Conservation (phyloP, 768 basidiomycete species). For the Serendipita sp. region DNA sequence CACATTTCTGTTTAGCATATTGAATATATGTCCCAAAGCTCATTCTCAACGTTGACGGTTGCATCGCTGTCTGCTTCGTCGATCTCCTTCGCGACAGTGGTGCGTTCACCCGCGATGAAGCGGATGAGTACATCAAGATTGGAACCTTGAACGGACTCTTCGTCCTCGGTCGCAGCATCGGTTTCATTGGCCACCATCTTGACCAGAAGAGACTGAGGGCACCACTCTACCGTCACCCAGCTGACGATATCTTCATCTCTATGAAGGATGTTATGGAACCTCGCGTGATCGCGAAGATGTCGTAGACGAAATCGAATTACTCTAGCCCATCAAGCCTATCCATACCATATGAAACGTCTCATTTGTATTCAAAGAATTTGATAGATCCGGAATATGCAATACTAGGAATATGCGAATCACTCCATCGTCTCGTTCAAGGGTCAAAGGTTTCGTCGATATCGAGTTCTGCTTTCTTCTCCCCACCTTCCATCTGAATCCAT, state of each 20-base stretch:
- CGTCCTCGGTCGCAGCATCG: slow-evolving; percentile 93
- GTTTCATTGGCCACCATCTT: slow-evolving; percentile 91
- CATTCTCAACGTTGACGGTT: slow-evolving; percentile 93
- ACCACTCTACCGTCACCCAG: slow-evolving; percentile 82
- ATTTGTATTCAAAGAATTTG: no score
- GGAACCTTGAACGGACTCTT: slow-evolving; percentile 93
- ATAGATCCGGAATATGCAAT: no score
- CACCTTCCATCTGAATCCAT: slow-evolving; percentile 50
- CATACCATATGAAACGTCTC: no score
- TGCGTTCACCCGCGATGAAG: slow-evolving; percentile 90
- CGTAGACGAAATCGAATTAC: background rate
- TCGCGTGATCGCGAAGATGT: slow-evolving; percentile 42
- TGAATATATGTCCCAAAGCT: slow-evolving; percentile 30
- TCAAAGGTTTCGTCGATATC: slow-evolving; percentile 20
- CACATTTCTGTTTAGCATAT: background rate
- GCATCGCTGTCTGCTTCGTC: slow-evolving; percentile 92
- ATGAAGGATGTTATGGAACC: slow-evolving; percentile 77
- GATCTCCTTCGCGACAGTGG: slow-evolving; percentile 84
- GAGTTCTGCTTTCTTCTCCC: slow-evolving; percentile 40
- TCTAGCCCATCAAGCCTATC: no score
- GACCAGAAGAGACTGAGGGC: slow-evolving; percentile 94
- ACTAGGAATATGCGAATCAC: no score
- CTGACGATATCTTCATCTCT: slow-evolving; percentile 92
- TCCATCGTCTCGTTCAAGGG: background rate
- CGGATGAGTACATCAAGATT: slow-evolving; percentile 95